phyloP scores from a whole-genome alignment of 2,329 filamentous ascomycete genomes.

The Aspergillus pseudonomiae region DNA sequence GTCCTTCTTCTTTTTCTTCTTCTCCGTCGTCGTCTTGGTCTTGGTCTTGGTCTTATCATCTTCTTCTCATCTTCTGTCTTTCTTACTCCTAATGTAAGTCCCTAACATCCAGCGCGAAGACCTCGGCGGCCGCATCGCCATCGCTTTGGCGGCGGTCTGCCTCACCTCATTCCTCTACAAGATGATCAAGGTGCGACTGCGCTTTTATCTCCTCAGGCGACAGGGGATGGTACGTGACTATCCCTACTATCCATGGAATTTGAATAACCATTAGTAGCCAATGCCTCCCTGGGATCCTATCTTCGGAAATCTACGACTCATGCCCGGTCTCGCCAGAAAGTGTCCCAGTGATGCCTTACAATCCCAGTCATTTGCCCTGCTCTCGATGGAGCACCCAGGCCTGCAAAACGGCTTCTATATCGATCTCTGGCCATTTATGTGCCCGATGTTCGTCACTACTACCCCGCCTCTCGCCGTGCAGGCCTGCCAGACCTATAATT shows the following conservation, averaged over 20 bases:
- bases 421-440: neutral
- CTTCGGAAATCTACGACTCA: neutral
- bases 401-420: neutral
- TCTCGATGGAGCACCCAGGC: neutral
- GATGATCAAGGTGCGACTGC: neutral
- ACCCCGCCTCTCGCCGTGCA: neutral
- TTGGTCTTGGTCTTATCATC: too few species aligned
- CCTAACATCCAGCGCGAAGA: too few species aligned
- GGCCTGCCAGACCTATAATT: neutral
- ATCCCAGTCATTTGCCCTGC: neutral
- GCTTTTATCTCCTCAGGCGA: neutral
- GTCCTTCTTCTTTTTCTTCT: too few species aligned
- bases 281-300: neutral
- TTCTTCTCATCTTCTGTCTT: too few species aligned
- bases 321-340: too few species aligned
- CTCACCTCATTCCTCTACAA: neutral
- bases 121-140: neutral
- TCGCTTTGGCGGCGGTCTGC: neutral
- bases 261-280: neutral
- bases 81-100: too few species aligned
- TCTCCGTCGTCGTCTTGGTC: too few species aligned
- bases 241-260: too few species aligned
- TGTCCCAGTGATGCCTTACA: neutral
- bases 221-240: neutral
- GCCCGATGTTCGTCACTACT: neutral